Evolutionary conservation across 768 basidiomycete genomes (phyloP).

Genomic region (Podaxis mareebaensis): DNA sequence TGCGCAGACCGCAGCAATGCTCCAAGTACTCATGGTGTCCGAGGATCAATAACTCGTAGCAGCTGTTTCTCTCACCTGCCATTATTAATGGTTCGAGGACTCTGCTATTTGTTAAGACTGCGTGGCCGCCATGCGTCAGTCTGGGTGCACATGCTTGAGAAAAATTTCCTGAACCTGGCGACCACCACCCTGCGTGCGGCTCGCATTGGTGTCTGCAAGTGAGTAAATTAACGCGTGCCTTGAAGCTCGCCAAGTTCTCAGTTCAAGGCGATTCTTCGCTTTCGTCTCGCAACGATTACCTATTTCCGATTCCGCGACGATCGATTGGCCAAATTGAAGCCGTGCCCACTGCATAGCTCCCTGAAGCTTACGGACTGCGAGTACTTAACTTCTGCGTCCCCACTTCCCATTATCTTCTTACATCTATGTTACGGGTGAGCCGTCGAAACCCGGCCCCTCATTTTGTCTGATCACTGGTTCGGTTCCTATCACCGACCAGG

Average conservation of each 20-base stretch:
- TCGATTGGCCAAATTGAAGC: constrained; percentile 23
- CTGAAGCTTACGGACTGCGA: background rate
- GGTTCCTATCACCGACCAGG: constrained; percentile 5
- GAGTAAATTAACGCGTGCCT: constrained; percentile 11
- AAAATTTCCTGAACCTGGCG: constrained; percentile 25
- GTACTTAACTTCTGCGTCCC: background rate
- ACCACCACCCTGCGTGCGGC: constrained; percentile 24
- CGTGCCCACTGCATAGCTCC: constrained; percentile 2
- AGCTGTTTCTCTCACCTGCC: constrained; percentile 16
- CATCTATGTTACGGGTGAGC: background rate
- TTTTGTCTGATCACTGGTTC: background rate
- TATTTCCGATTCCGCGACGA: constrained; percentile 38
- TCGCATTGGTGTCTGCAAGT: constrained; percentile 24
- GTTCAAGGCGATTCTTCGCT: constrained; percentile 18
- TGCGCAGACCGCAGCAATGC: background rate
- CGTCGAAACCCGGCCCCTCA: background rate
- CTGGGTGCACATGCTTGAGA: constrained; percentile 26
- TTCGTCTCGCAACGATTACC: constrained; percentile 21
- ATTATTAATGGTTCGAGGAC: constrained; percentile 22
- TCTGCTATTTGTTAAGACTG: constrained; percentile 26
- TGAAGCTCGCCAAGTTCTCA: background rate
- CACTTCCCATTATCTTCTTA: background rate
- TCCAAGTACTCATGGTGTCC: constrained; percentile 20
- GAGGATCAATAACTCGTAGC: constrained; percentile 30
- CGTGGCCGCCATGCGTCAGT: constrained; percentile 30